Evolutionary conservation across 2,329 filamentous ascomycete species (phyloP).

Genomic region (Fonsecaea multimorphosa): DNA sequence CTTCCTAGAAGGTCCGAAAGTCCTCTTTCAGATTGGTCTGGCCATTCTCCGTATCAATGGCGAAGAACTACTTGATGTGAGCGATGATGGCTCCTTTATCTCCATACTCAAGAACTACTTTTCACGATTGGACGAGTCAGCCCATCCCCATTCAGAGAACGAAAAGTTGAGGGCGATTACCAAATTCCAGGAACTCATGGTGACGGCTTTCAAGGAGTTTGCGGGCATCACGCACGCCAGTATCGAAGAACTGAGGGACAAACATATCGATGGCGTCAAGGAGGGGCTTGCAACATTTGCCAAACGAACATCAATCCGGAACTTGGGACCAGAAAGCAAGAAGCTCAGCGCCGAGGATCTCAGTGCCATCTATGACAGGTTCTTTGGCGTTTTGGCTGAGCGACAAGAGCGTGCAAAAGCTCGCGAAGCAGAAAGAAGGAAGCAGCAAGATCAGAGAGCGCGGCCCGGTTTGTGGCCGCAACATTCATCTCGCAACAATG

Average conservation of each 20-base stretch:
- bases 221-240: slow-evolving; percentile 92
- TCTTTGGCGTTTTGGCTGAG: slow-evolving; percentile 91
- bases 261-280: slow-evolving; percentile 92
- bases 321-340: slow-evolving; percentile 95
- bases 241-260: slow-evolving; percentile 84
- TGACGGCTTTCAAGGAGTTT: slow-evolving; percentile 98
- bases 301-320: slow-evolving; percentile 93
- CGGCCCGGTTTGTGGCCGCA: slow-evolving; percentile 34
- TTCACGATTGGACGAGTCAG: slow-evolving; percentile 88
- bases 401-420: slow-evolving; percentile 81
- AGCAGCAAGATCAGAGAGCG: slow-evolving; percentile 65
- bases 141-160: slow-evolving; percentile 94
- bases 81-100: slow-evolving; percentile 95
- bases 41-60: slow-evolving; percentile 98
- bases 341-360: slow-evolving; percentile 83
- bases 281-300: slow-evolving; percentile 97
- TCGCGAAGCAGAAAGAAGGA: slow-evolving; percentile 74
- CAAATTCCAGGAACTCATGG: slow-evolving; percentile 97
- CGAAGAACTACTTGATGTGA: slow-evolving; percentile 89
- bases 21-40: slow-evolving; percentile 93
- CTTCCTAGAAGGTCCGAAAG: slow-evolving; percentile 96
- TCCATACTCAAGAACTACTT: slow-evolving; percentile 96
- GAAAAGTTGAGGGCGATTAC: slow-evolving; percentile 93
- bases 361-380: slow-evolving; percentile 88
- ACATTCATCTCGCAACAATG: slow-evolving; percentile 33